A percentile compares a stretch with the other conserved stretches of the same genome.
Evolutionary conservation across 2,329 filamentous ascomycete genomes (phyloP).

Genomic region (Cladosporium halotolerans): DNA sequence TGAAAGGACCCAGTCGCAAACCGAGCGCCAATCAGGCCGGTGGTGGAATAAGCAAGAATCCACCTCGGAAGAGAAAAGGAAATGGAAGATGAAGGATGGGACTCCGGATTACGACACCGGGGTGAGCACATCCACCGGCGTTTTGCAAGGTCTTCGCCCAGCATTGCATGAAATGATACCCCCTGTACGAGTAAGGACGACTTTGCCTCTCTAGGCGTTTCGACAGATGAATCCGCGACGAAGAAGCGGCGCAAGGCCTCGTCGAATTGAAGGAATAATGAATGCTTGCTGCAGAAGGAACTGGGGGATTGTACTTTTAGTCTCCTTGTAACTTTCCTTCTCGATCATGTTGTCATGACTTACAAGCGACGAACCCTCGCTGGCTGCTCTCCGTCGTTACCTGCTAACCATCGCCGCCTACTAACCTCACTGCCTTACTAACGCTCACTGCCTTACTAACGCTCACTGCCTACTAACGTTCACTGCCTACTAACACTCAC

Average conservation of each 20-base stretch:
- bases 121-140: constrained; percentile 1
- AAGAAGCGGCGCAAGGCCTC: not conserved
- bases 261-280: not conserved
- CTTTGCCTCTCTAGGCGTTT: not conserved
- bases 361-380: not conserved
- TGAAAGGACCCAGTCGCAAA: not conserved
- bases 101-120: not conserved
- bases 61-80: not conserved
- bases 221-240: not conserved
- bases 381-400: no score
- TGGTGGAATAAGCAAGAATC: not conserved
- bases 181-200: constrained; percentile 4
- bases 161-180: constrained; percentile 2
- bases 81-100: not conserved
- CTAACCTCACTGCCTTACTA: not conserved
- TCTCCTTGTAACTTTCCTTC: not conserved
- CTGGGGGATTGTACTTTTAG: not conserved
- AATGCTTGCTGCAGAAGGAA: not conserved
- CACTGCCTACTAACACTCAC: not conserved
- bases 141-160: not conserved
- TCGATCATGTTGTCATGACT: not conserved
- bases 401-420: no score
- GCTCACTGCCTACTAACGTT: no score
- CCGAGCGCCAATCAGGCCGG: not conserved
- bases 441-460: not conserved